Percentiles rank a stretch among this genome's conserved stretches.
Conservation (phyloP, 257 asterid genomes). For the Fraxinus excelsior region DNA sequence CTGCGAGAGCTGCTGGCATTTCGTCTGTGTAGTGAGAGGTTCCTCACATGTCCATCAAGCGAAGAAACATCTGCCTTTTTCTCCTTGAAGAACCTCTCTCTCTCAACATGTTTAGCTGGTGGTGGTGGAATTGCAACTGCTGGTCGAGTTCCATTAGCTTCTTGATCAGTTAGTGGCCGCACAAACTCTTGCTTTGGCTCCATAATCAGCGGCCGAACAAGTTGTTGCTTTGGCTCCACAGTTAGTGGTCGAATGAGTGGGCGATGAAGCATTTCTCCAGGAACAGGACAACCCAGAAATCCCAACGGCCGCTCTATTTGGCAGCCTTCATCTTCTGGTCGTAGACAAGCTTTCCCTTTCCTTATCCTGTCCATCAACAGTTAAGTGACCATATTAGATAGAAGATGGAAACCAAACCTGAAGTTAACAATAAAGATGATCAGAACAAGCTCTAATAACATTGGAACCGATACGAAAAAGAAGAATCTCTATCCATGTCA, state of each 20-base stretch:
- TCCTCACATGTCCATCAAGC: conserved; percentile 56
- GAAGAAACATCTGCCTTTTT: conserved; percentile 59
- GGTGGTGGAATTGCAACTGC: conserved; percentile 85
- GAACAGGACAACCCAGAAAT: conserved; percentile 55
- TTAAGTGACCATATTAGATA: background rate
- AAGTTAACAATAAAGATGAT: background rate
- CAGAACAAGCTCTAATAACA: background rate
- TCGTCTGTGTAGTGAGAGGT: conserved; percentile 81
- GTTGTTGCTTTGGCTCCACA: conserved; percentile 51
- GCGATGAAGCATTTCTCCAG: conserved; percentile 70
- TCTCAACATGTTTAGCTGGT: conserved; percentile 87
- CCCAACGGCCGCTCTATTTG: conserved; percentile 49
- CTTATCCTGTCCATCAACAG: conserved; percentile 55
- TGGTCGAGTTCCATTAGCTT: conserved; percentile 27
- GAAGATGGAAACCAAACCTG: background rate
- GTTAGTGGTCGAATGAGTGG: conserved; percentile 79
- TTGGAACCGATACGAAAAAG: background rate
- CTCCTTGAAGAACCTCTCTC: conserved; percentile 84
- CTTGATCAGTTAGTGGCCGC: conserved; percentile 35
- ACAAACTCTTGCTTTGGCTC: conserved; percentile 41
- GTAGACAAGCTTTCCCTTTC: conserved; percentile 89
- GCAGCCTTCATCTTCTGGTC: conserved; percentile 64
- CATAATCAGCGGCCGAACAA: conserved; percentile 26
- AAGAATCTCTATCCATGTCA: background rate
- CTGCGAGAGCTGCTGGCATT: conserved; percentile 79